phyloP scores from a whole-genome alignment of 2,329 filamentous ascomycete genomes.

The Microcyclospora tardicrescens region DNA sequence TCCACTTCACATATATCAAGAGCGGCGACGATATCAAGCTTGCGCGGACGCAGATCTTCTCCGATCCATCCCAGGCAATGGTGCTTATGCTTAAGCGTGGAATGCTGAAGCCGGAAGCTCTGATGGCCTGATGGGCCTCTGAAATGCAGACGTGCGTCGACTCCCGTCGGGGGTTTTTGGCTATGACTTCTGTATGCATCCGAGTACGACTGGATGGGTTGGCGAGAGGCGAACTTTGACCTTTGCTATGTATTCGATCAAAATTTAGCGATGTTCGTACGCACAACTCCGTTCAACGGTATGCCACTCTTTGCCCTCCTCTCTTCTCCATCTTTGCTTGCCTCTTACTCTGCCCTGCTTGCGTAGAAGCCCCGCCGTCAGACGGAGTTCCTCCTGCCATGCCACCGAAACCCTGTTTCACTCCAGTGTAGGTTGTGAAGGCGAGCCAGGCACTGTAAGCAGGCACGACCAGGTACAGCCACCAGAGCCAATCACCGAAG shows the following conservation, averaged over 20 bases:
- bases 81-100: slow-evolving; percentile 11
- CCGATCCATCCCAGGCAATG: slow-evolving; percentile 10
- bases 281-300: slow-evolving; percentile 22
- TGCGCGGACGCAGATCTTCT: slow-evolving; percentile 8
- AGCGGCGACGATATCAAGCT: slow-evolving; percentile 8
- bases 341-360: slow-evolving; percentile 33
- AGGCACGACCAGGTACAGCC: slow-evolving; percentile 42
- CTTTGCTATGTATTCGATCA: no score
- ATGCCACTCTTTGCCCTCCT: slow-evolving; percentile 36
- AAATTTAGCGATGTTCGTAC: no score
- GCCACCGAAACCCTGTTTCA: slow-evolving; percentile 29
- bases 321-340: slow-evolving; percentile 41
- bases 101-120: slow-evolving; percentile 12
- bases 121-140: neutral
- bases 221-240: no score
- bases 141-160: no score
- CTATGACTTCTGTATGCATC: no score
- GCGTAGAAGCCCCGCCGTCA: slow-evolving; percentile 4
- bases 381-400: slow-evolving; percentile 26
- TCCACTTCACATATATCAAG: slow-evolving; percentile 15
- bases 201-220: no score
- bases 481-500: slow-evolving; percentile 71
- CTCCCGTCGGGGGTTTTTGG: no score
- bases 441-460: slow-evolving; percentile 32
- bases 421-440: slow-evolving; percentile 34